phyloP scores from a whole-genome alignment of 257 asterid genomes.

The Nyctanthes arbortristis region DNA sequence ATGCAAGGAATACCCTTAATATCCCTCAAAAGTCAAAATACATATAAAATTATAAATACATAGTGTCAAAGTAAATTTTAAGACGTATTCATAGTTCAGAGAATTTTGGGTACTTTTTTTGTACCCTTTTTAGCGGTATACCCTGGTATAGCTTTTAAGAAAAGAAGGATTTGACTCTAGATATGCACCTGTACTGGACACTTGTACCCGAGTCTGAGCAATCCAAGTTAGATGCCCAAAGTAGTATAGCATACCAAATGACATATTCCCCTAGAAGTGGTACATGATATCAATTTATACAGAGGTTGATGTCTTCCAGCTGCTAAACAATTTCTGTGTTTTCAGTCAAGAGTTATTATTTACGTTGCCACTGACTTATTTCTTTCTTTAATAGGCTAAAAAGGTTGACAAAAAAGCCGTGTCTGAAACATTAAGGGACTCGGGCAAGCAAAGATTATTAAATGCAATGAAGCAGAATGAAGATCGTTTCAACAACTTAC shows the following conservation, averaged over 20 bases:
- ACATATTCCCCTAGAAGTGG: neutral
- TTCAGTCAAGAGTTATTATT: slow-evolving; percentile 1
- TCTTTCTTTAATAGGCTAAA: slow-evolving; percentile 37
- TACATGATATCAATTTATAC: neutral
- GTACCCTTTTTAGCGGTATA: too few species aligned
- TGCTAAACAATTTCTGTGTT: slow-evolving; percentile 7
- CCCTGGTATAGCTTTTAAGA: too few species aligned
- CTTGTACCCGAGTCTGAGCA: too few species aligned
- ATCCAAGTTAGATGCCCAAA: neutral
- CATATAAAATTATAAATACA: too few species aligned
- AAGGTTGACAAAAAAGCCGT: slow-evolving; percentile 68
- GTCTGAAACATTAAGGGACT: slow-evolving; percentile 64
- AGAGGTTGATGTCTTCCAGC: slow-evolving; percentile 1
- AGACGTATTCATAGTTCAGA: too few species aligned
- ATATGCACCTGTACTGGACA: too few species aligned
- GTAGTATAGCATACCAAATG: neutral
- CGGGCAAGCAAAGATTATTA: slow-evolving; percentile 69
- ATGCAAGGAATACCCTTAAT: too few species aligned
- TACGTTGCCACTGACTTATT: slow-evolving; percentile 10
- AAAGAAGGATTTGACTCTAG: too few species aligned
- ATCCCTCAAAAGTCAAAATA: too few species aligned
- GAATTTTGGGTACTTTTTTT: too few species aligned
- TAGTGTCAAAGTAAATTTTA: too few species aligned
- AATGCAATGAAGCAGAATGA: slow-evolving; percentile 64
- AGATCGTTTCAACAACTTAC: slow-evolving; percentile 40